A percentile compares a stretch with the other conserved stretches of the same genome.
Evolutionary conservation across 768 basidiomycete species (phyloP).

Genomic region (Amanita rimosa): DNA sequence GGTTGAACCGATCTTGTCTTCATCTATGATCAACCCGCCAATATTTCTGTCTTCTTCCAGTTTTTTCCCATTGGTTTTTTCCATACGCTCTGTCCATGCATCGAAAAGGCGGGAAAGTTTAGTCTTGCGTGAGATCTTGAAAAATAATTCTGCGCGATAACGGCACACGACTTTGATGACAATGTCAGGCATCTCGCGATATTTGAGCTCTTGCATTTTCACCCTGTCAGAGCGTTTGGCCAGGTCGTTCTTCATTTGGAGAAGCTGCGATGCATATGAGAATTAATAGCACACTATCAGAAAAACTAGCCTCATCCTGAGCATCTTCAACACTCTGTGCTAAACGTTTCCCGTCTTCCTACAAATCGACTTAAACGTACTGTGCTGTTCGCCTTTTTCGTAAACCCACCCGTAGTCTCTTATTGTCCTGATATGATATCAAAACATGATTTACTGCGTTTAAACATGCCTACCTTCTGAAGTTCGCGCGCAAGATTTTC

Average conservation of each 20-base stretch:
- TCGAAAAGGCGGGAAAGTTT: constrained; percentile 75
- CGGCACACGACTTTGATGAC: constrained; percentile 83
- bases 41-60: constrained; percentile 15
- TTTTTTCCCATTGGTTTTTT: constrained; percentile 40
- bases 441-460: not conserved
- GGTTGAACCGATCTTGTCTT: constrained; percentile 8
- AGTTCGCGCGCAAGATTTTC: constrained; percentile 83
- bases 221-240: constrained; percentile 72
- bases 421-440: constrained; percentile 59
- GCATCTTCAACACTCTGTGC: constrained; percentile 77
- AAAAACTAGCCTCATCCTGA: constrained; percentile 60
- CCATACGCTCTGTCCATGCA: constrained; percentile 88
- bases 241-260: constrained; percentile 76
- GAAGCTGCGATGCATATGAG: constrained; percentile 32
- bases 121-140: constrained; percentile 88
- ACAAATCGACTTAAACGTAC: constrained; percentile 9
- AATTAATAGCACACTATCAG: not conserved
- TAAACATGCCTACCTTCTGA: constrained; percentile 56
- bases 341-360: constrained; percentile 82
- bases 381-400: not conserved
- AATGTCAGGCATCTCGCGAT: constrained; percentile 80
- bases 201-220: constrained; percentile 70
- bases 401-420: constrained; percentile 65
- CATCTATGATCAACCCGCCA: constrained; percentile 8
- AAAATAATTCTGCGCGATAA: constrained; percentile 84